Evolutionary conservation across 169 alveolate species (phyloP).

Genomic region (Sarcocystis neurona): DNA sequence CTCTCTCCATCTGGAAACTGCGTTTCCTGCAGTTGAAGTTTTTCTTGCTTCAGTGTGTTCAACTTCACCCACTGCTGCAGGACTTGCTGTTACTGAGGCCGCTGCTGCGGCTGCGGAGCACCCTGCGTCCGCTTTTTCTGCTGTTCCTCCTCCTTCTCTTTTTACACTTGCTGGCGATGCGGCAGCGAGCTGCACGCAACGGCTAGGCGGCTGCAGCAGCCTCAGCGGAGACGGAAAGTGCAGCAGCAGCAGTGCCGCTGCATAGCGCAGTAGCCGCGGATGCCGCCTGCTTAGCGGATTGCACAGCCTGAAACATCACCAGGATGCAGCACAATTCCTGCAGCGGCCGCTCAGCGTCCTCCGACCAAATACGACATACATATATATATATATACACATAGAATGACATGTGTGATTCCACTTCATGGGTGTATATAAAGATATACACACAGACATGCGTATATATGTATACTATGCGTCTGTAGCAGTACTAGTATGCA

Average conservation of each 20-base stretch:
- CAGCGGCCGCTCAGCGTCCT: background rate
- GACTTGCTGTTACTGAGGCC: background rate
- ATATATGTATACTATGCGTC: no score
- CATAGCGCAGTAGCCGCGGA: constrained; percentile 27
- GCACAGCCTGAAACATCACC: background rate
- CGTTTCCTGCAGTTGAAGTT: background rate
- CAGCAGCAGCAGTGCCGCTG: background rate
- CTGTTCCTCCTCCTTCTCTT: background rate
- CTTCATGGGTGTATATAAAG: background rate
- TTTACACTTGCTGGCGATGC: background rate
- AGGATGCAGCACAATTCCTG: background rate
- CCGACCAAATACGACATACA: background rate
- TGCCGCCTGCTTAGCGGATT: background rate
- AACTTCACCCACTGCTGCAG: background rate
- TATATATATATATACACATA: background rate
- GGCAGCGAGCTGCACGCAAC: background rate
- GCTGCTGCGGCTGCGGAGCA: background rate
- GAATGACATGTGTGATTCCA: background rate
- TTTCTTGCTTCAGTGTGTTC: background rate
- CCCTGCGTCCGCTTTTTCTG: background rate
- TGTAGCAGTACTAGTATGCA: no score
- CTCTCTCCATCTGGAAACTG: background rate
- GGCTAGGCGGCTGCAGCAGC: background rate
- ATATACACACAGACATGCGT: background rate
- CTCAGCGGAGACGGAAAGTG: constrained; percentile 16